These are phyloP conservation scores for Ophiostoma sp. DNA, from an alignment of 2,329 filamentous ascomycete species.

Conservation along the genomic window DNA sequence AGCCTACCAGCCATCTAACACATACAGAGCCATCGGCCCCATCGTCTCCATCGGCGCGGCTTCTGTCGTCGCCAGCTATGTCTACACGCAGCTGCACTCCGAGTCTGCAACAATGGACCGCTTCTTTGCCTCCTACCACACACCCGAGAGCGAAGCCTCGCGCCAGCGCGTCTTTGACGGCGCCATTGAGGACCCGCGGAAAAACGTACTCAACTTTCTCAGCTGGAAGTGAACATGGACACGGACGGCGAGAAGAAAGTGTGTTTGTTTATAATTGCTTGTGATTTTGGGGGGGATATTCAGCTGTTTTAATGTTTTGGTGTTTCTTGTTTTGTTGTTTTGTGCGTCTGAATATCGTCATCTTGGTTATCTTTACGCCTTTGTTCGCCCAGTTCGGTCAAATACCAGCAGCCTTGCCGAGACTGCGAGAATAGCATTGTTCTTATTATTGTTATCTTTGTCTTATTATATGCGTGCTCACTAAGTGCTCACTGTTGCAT, in stretches of 20 bases:
- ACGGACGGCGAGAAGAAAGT: not conserved
- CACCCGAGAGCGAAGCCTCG: slow-evolving; percentile 35
- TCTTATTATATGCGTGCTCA: not conserved
- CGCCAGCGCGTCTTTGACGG: slow-evolving; percentile 34
- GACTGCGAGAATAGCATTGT: not conserved
- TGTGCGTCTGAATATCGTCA: not conserved
- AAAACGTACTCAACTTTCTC: slow-evolving; percentile 35
- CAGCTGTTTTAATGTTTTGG: too few relatives aligned
- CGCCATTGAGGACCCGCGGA: slow-evolving; percentile 33
- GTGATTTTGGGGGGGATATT: not conserved
- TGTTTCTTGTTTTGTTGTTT: not conserved
- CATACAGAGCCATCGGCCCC: slow-evolving; percentile 22
- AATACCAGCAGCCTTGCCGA: slow-evolving; percentile 10
- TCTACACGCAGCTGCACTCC: slow-evolving; percentile 33
- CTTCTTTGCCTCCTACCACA: slow-evolving; percentile 37
- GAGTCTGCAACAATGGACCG: slow-evolving; percentile 36
- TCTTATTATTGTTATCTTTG: not conserved
- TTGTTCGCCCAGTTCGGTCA: not conserved
- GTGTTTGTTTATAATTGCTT: not conserved
- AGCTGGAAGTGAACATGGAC: slow-evolving; percentile 28
- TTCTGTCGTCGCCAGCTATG: slow-evolving; percentile 32
- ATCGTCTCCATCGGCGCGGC: slow-evolving; percentile 24
- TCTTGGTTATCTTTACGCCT: not conserved
- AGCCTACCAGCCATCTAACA: slow-evolving; percentile 12
- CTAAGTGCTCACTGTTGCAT: not conserved